Evolutionary conservation across 306 rosid genomes (phyloP), one percentile per base, ranked within the genome.

Genomic region (Vicia sativa): DNA sequence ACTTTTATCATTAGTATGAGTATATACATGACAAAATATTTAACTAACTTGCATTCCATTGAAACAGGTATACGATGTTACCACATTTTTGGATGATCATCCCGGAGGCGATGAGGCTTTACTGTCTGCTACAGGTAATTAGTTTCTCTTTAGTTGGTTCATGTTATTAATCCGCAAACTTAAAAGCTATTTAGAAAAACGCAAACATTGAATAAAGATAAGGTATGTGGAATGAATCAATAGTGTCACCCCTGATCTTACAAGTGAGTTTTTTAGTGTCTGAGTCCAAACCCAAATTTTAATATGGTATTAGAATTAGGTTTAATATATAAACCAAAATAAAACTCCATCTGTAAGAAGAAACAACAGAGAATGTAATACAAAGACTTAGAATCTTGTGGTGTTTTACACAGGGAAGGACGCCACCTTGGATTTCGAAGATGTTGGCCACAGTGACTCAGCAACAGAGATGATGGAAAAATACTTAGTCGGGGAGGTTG

Each of bases 31-130:
- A 37, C 18, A 18, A 61, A 11, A 18, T 38, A 11, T 48, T 38
- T 39, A 38, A 6, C 67, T 12, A 39, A 61, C 61, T 57, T 34
- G 38, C 71, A 42, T 59, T 69, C 15, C 48, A 63, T 64, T 39
- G 53, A 52, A 38, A 11, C 84, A 92, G 98, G 97, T 80, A 16
- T 90, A 93, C 61, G 84, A 93, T 87, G 96, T 93, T 58, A 90
- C 99, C 57, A 50, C 85, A n/a, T 88, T 85, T 78, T 68, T 93
- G 83, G 95, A 85, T 50, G 99, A 90, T 42, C 99, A 93, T 78
- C 99, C 97, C 5, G 97, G 97, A 65, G 99, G 99, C n/a, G 99
- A 87, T 42, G 99, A 93, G 80, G 82, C 80, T 79, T 78, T 90
- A 79, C 58, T 88, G 46, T 68, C 82, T 64, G 79, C 92, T 44